Percentiles rank a stretch among this genome's conserved stretches.
Evolutionary conservation across 805 yeast genomes (phyloP).

Genomic region (Clavispora phyllophila): DNA sequence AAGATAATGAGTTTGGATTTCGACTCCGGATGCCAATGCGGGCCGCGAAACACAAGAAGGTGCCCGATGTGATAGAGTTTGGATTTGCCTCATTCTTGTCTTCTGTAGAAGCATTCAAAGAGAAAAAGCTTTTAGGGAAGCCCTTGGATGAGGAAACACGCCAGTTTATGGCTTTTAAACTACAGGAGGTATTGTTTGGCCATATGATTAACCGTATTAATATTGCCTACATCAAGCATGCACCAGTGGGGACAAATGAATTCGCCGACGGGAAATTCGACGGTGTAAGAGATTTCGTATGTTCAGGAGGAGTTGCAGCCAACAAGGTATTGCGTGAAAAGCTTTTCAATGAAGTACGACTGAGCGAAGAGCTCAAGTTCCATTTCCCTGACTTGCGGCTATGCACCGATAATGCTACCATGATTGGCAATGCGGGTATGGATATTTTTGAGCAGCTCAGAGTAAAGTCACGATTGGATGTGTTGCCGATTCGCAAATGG

Average conservation of each 20-base stretch:
- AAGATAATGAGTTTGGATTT: constrained; percentile 20
- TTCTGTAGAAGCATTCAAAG: constrained; percentile 34
- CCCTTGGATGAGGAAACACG: constrained; percentile 44
- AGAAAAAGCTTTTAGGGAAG: constrained; percentile 11
- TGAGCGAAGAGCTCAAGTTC: constrained; percentile 24
- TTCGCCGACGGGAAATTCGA: constrained; percentile 30
- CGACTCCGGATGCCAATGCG: constrained; percentile 28
- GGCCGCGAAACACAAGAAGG: constrained; percentile 23
- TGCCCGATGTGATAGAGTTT: constrained; percentile 38
- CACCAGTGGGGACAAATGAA: constrained; percentile 17
- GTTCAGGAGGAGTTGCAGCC: constrained; percentile 95
- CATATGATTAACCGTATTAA: constrained; percentile 67
- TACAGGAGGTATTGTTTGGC: constrained; percentile 63
- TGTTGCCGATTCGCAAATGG: constrained; percentile 79
- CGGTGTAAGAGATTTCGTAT: constrained; percentile 54
- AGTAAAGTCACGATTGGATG: constrained; percentile 45
- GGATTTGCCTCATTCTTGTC: constrained; percentile 78
- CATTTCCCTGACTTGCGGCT: constrained; percentile 65
- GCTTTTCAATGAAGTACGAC: constrained; percentile 35
- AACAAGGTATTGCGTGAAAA: constrained; percentile 52
- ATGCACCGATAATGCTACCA: constrained; percentile 93
- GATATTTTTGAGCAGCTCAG: constrained; percentile 63
- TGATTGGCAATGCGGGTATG: constrained; percentile 98
- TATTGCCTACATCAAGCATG: constrained; percentile 40
- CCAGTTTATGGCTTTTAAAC: constrained; percentile 49